phyloP scores from a whole-genome alignment of 306 rosid species.

The Cajanus cajan region DNA sequence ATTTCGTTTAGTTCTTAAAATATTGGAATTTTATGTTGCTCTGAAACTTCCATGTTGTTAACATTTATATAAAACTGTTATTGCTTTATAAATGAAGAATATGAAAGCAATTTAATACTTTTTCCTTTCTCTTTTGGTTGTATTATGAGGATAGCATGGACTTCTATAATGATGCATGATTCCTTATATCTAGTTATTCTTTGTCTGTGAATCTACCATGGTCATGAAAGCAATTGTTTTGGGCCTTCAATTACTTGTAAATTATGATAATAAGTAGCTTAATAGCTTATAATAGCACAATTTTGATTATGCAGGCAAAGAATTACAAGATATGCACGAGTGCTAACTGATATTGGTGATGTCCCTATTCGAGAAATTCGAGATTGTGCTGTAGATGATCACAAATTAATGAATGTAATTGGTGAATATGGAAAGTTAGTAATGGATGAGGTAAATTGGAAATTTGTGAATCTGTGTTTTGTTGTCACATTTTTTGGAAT shows the following conservation, averaged over 20 bases:
- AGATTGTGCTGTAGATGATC: constrained; percentile 47
- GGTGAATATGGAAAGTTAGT: constrained; percentile 91
- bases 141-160: background rate
- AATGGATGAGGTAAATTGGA: constrained; percentile 75
- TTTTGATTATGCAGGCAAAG: constrained; percentile 60
- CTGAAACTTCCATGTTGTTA: no score
- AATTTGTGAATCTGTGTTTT: constrained; percentile 5
- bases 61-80: no score
- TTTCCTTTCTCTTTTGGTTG: no score
- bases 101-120: no score
- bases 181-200: background rate
- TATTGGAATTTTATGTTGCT: background rate
- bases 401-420: constrained; percentile 87
- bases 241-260: background rate
- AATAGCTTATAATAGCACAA: constrained; percentile 17
- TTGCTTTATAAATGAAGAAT: no score
- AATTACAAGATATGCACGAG: constrained; percentile 72
- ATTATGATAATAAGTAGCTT: constrained; percentile 14
- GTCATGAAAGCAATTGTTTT: background rate
- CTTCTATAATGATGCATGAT: background rate
- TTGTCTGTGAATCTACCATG: background rate
- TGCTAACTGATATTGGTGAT: constrained; percentile 93
- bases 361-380: constrained; percentile 96
- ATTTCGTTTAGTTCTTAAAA: background rate
- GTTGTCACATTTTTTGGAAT: no score